Evolutionary conservation across 306 rosid genomes (phyloP).

Genomic region (Sechiopsis laciniata): DNA sequence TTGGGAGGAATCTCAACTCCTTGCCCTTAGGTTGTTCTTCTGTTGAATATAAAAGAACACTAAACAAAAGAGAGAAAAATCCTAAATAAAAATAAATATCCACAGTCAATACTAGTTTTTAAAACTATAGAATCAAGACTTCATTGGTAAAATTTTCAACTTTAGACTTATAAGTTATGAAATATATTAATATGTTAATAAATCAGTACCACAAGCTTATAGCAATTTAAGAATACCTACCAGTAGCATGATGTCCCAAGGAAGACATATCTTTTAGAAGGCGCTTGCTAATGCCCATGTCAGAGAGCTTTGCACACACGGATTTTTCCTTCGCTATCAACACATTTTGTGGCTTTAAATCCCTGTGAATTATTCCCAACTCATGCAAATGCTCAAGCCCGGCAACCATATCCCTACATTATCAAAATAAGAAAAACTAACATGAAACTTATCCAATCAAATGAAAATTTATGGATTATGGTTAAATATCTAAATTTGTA

Average conservation of each 20-base stretch:
- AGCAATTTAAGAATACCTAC: slow-evolving; percentile 35
- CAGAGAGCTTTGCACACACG: slow-evolving; percentile 76
- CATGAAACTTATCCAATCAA: not conserved
- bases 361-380: slow-evolving; percentile 81
- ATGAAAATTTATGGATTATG: not conserved
- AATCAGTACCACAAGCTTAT: not conserved
- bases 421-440: slow-evolving; percentile 19
- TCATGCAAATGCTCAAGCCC: slow-evolving; percentile 91
- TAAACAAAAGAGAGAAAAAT: not conserved
- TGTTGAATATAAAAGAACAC: too few species aligned
- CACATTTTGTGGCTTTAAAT: slow-evolving; percentile 90
- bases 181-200: not conserved
- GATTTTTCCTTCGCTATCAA: slow-evolving; percentile 46
- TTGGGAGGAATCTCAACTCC: too few species aligned
- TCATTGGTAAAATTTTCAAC: too few species aligned
- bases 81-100: not conserved
- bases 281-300: slow-evolving; percentile 91
- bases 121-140: not conserved
- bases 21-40: too few species aligned
- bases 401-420: slow-evolving; percentile 60
- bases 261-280: slow-evolving; percentile 81
- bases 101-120: not conserved
- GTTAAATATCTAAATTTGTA: not conserved
- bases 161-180: not conserved
- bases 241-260: slow-evolving; percentile 62